Percentiles rank a stretch among this genome's conserved stretches.
Evolutionary conservation across 257 asterid species (phyloP).

Genomic region (Solanum neorickii): DNA sequence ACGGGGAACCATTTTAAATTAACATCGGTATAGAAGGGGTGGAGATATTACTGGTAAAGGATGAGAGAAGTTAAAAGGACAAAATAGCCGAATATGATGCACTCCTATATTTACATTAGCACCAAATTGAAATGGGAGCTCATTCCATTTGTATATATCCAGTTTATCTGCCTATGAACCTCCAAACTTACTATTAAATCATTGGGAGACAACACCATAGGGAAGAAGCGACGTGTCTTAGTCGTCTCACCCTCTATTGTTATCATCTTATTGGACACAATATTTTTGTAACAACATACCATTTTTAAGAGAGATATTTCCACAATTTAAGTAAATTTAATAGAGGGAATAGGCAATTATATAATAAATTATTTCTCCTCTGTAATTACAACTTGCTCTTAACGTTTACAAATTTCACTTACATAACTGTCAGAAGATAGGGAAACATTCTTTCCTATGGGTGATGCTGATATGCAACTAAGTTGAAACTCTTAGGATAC

Average conservation of each 20-base stretch:
- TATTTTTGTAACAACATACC: slow-evolving; percentile 4
- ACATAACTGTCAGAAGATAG: background rate
- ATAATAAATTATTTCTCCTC: slow-evolving; percentile 25
- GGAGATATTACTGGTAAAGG: background rate
- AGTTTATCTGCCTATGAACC: slow-evolving; percentile 24
- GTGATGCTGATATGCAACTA: background rate
- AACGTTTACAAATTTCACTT: background rate
- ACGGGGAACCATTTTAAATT: background rate
- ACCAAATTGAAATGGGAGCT: background rate
- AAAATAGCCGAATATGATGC: background rate
- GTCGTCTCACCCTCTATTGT: slow-evolving; percentile 2
- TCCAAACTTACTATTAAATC: background rate
- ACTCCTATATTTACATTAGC: background rate
- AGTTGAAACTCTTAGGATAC: slow-evolving; percentile 18
- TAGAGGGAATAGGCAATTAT: slow-evolving; percentile 4
- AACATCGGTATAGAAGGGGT: background rate
- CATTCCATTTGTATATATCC: background rate
- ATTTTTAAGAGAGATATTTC: slow-evolving; percentile 8
- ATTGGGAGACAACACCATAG: background rate
- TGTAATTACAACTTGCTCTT: background rate
- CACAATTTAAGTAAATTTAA: slow-evolving; percentile 2
- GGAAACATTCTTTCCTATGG: slow-evolving; percentile 13
- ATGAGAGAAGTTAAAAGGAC: background rate
- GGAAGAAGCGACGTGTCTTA: slow-evolving; percentile 10
- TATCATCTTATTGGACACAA: slow-evolving; percentile 1